Evolutionary conservation across 345 rosid species (phyloP), one percentile per base, ranked within the genome.

Genomic region (Leavenworthia alabamica): DNA sequence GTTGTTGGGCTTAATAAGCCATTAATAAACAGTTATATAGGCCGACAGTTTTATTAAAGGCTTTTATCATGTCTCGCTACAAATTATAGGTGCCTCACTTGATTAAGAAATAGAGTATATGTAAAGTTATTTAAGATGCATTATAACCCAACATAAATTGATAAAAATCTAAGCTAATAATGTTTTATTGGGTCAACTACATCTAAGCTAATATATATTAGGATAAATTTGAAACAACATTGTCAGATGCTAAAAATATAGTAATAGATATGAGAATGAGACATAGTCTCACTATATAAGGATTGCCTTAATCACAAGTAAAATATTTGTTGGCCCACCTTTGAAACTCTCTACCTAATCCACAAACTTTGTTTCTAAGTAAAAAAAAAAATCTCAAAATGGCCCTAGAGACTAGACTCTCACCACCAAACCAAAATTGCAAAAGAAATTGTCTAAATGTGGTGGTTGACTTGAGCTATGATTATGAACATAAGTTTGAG

Each of bases 331-430:
- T 64, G 75, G 75, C 49, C 71, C 71, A 71, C 55, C 41, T 33
- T 29, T 15, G 42, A 43, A 71, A 71, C 70, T 49, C n/a, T 51
- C 71, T 58, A 71, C 71, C 71, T 71, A 71, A 64, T 71, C 50
- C 75, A 57, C 66, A 64, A 28, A 36, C 71, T 64, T 71, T 58
- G 50, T 43, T 64, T 17, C 66, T 24, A 64, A 71, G 70, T 65
- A 29, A 50, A 45, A 27, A 23, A 23, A 23, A 23, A 23, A 23
- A 11, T 4, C 2, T 16, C 28, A 16, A 28, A 28, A 7, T 69
- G 22, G 3, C 5, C 59, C 31, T 23, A 56, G 22, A 42, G 32
- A 31, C 16, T 27, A 29, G 14, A 27, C 14, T 14, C 64, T 52
- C 52, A 63, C 60, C 75, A 71, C 70, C 70, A 56, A 71, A 47